Evolutionary conservation across 2,329 filamentous ascomycete species (phyloP).

Genomic region (Drechslera avenae): DNA sequence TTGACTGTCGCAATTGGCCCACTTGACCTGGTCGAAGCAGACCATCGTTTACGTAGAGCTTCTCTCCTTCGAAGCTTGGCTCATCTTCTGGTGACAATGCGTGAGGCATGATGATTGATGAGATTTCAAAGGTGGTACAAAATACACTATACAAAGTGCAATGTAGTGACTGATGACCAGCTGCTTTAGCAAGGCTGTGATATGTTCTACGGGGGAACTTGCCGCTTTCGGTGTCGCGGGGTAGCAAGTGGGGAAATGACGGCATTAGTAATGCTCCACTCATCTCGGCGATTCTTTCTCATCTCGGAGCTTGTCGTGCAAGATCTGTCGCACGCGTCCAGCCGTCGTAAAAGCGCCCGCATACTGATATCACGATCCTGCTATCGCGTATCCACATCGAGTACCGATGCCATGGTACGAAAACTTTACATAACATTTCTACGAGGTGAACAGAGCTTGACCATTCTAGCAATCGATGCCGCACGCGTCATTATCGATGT

Average conservation of each 20-base stretch:
- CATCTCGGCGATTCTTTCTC: constrained; percentile 22
- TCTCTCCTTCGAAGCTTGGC: constrained; percentile 33
- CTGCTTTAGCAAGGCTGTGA: too few relatives aligned
- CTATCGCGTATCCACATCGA: constrained; percentile 1
- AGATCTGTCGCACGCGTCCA: constrained; percentile 12
- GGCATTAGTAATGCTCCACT: neutral
- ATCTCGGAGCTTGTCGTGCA: constrained; percentile 3
- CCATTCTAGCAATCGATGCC: constrained; percentile 43
- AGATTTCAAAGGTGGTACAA: neutral
- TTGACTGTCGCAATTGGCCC: constrained; percentile 51
- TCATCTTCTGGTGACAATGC: constrained; percentile 33
- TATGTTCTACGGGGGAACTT: constrained; percentile 13
- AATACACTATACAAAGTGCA: too few relatives aligned
- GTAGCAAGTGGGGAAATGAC: neutral
- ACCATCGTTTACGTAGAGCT: constrained; percentile 54
- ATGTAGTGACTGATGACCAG: too few relatives aligned
- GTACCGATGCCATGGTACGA: constrained; percentile 44
- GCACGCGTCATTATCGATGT: constrained; percentile 48
- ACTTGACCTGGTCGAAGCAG: constrained; percentile 54
- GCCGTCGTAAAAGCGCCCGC: constrained; percentile 22
- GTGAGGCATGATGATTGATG: constrained; percentile 39
- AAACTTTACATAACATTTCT: neutral
- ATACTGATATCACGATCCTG: constrained; percentile 3
- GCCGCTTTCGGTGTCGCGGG: constrained; percentile 14
- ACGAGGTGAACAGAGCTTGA: constrained; percentile 17